Evolutionary conservation across 331 rosid species (phyloP).

Genomic region (Cydonia oblonga): DNA sequence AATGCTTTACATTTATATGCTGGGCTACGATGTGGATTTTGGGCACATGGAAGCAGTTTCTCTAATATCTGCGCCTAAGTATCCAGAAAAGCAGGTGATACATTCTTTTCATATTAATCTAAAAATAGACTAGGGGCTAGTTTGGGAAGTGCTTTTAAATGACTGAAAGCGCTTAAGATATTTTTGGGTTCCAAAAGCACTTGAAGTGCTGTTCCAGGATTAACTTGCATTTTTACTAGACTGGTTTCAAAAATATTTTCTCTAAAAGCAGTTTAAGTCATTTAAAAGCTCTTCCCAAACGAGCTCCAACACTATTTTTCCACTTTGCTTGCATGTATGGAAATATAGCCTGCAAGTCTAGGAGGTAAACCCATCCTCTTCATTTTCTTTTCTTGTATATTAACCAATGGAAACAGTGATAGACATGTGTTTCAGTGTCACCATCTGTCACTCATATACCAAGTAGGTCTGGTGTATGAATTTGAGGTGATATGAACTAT

Average conservation of each 20-base stretch:
- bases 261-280: no score
- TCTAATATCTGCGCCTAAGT: slow-evolving; percentile 97
- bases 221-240: no score
- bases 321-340: not conserved
- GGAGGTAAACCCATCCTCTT: not conserved
- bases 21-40: slow-evolving; percentile 99
- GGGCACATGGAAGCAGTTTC: slow-evolving; percentile 99
- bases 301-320: not conserved
- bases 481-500: not conserved
- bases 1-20: slow-evolving; percentile 94
- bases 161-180: no score
- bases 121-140: not conserved
- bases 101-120: slow-evolving; percentile 1
- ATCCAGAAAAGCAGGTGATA: slow-evolving; percentile 95
- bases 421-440: not conserved
- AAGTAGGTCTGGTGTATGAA: not conserved
- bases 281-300: no score
- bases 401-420: not conserved
- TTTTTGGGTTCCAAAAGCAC: no score
- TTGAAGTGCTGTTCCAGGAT: no score
- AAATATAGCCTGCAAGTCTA: not conserved
- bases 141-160: no score
- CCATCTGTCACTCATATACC: not conserved
- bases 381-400: not conserved
- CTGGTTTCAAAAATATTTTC: no score